Base-by-base conservation (phyloP, 805 yeast genomes). In the Komagataella phaffii region DNA sequence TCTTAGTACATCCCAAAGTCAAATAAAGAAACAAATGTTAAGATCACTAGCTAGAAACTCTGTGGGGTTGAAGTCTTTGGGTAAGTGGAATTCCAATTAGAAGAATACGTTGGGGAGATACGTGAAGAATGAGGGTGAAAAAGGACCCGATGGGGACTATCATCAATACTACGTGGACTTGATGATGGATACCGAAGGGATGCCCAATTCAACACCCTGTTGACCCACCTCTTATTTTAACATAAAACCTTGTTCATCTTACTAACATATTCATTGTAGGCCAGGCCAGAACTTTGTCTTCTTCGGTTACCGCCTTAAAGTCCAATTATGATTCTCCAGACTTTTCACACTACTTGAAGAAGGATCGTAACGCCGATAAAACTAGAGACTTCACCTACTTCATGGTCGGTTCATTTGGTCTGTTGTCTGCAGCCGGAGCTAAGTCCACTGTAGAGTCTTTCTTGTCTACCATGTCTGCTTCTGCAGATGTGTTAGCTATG, bases 401-500 rank as follows among this genome's bases (percentile, higher is more conserved):
- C 77, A 89, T 95, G 90, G 91, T 93, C 60, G 99, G 99, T 60
- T 83, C 97, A 47, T 76, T 88, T 69, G 98, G 97, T 67, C 71
- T 89, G 61, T 73, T 90, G 60, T 75, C 88, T 47, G 95, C 97
- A 51, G 96, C 90, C 52, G 95, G 95, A 65, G 97, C 96, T 66
- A 88, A 90, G 72, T 86, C 96, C 50, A 89, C 97, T 49, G 97
- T 90, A 51, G 95, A 91, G 75, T 78, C 91, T 43, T 93, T 93
- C 76, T 77, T 93, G 61, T 76, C 87, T 55, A 80, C 97, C 58
- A 84, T 90, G 95, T 81, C 96, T 59, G 99, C 99, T 43, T 90
- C 99, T 55, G 96, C 97, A 58, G 99, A 93, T 77, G 96, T 93
- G 54, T 80, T 93, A 74, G 99, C 99, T 56, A 84, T 93, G 96